Evolutionary conservation across 441 rosid species (phyloP).

Genomic region (Jatropha podagrica): DNA sequence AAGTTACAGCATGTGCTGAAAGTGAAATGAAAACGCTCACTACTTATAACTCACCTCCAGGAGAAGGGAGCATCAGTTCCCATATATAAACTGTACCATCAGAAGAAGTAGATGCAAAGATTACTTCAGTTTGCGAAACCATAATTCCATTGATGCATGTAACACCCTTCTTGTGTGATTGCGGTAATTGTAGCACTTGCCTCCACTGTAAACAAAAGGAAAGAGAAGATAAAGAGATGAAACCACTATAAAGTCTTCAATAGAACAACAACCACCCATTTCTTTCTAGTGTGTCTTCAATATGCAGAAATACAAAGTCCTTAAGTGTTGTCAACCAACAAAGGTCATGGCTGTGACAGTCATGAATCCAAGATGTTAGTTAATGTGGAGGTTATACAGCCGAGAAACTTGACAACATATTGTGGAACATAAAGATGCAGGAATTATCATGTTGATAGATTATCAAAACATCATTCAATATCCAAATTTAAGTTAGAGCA

Average conservation of each 20-base stretch:
- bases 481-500: not conserved
- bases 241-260: not conserved
- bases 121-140: slow-evolving; percentile 59
- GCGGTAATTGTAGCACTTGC: slow-evolving; percentile 65
- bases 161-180: slow-evolving; percentile 85
- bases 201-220: slow-evolving; percentile 53
- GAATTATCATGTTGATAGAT: not conserved
- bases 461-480: not conserved
- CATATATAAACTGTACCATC: slow-evolving; percentile 69
- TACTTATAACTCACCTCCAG: slow-evolving; percentile 42
- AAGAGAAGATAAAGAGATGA: not conserved
- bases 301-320: not conserved
- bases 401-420: not conserved
- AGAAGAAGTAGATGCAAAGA: slow-evolving; percentile 83
- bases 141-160: slow-evolving; percentile 75
- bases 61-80: slow-evolving; percentile 57
- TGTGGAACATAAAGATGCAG: not conserved
- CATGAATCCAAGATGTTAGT: not conserved
- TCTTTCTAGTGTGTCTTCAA: not conserved
- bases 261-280: not conserved
- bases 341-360: not conserved
- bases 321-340: not conserved
- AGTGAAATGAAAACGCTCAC: not conserved
- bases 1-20: not conserved
- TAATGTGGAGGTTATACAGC: not conserved